Percentiles rank a stretch among this genome's conserved stretches.
These are phyloP conservation scores for Oenanthe sinensis DNA, from an alignment of 129 eudicot genomes.

Conservation along the genomic window DNA sequence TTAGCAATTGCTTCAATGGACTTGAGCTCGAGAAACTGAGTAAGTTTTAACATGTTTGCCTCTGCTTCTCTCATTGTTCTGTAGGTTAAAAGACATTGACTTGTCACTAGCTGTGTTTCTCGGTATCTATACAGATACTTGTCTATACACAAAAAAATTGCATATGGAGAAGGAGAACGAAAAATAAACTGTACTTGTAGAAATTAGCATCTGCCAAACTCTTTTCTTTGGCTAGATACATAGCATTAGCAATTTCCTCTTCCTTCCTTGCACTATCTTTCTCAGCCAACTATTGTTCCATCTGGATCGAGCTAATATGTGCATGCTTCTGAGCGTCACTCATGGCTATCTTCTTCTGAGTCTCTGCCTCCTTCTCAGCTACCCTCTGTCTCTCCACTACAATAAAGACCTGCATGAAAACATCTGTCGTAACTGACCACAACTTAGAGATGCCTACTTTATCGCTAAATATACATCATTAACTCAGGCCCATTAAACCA, in stretches of 20 bases:
- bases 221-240: conserved; percentile 85
- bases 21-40: conserved; percentile 69
- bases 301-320: conserved; percentile 70
- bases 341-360: conserved; percentile 84
- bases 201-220: conserved; percentile 85
- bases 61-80: conserved; percentile 89
- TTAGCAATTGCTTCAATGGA: conserved; percentile 75
- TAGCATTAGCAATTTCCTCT: conserved; percentile 78
- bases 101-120: not conserved
- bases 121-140: not conserved
- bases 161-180: not conserved
- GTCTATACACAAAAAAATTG: not conserved
- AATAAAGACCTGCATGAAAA: conserved; percentile 51
- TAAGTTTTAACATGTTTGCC: conserved; percentile 78
- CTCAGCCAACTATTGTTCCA: conserved; percentile 82
- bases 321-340: conserved; percentile 90
- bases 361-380: conserved; percentile 97
- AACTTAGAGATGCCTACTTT: not conserved
- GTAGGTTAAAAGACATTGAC: conserved; percentile 16
- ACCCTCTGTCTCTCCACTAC: conserved; percentile 84
- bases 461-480: not conserved
- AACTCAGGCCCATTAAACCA: not conserved
- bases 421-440: not conserved
- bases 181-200: conserved; percentile 45
- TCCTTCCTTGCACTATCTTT: conserved; percentile 70